phyloP scores from a whole-genome alignment of 2,329 filamentous ascomycete genomes.

The Trichoderma lentiforme region DNA sequence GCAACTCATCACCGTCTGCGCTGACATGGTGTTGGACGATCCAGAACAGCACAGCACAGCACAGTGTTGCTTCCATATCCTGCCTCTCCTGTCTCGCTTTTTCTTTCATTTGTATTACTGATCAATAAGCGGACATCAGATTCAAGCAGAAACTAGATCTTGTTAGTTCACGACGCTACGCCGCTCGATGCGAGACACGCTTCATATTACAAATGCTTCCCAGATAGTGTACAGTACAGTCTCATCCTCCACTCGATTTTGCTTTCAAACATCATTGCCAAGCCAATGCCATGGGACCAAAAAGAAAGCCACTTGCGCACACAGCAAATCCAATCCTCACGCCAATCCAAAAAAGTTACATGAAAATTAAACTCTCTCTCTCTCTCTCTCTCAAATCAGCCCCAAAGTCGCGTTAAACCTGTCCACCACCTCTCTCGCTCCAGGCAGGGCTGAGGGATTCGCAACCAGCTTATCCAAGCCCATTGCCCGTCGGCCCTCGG shows the following conservation, averaged over 20 bases:
- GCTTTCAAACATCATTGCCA: background rate
- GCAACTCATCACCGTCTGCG: background rate
- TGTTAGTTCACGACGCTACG: background rate
- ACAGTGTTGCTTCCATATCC: background rate
- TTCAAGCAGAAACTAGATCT: background rate
- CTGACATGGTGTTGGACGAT: background rate
- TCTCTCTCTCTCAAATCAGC: slow-evolving; percentile 26
- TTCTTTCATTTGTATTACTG: background rate
- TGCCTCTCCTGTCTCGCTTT: too few relatives aligned
- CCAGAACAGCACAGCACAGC: background rate
- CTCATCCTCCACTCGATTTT: background rate
- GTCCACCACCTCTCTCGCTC: slow-evolving; percentile 37
- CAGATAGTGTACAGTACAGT: background rate
- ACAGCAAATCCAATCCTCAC: background rate
- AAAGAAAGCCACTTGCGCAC: background rate
- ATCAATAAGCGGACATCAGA: background rate
- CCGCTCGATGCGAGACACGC: background rate
- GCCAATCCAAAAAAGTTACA: background rate
- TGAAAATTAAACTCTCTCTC: background rate
- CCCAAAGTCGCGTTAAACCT: slow-evolving; percentile 46
- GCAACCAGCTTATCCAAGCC: slow-evolving; percentile 41
- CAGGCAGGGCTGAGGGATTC: slow-evolving; percentile 27
- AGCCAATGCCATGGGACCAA: background rate
- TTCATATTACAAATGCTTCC: background rate
- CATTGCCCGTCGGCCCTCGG: slow-evolving; percentile 41